A percentile compares a stretch with the other conserved stretches of the same genome.
Evolutionary conservation across 2,329 filamentous ascomycete genomes (phyloP).

Genomic region (Emergomyces africanus): DNA sequence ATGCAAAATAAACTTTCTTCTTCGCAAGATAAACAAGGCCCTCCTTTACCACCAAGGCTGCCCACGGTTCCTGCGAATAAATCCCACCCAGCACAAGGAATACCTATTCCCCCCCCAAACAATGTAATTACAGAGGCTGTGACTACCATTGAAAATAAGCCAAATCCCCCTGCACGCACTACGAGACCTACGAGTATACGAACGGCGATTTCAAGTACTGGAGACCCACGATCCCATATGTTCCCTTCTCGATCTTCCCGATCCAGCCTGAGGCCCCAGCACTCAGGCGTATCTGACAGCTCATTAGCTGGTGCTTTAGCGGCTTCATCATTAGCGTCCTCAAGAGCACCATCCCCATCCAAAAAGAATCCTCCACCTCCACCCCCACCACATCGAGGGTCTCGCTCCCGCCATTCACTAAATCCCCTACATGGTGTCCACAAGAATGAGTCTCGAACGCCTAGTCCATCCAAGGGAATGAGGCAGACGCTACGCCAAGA

Average conservation of each 20-base stretch:
- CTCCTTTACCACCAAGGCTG: background rate
- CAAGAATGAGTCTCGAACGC: slow-evolving; percentile 18
- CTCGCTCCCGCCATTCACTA: slow-evolving; percentile 25
- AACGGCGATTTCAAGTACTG: background rate
- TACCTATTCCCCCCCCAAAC: background rate
- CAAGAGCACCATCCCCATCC: slow-evolving; percentile 27
- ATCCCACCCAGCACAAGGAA: background rate
- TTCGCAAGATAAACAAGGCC: background rate
- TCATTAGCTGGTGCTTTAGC: slow-evolving; percentile 35
- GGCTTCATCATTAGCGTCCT: slow-evolving; percentile 35
- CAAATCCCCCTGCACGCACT: background rate
- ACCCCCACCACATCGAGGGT: slow-evolving; percentile 26
- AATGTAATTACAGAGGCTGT: background rate
- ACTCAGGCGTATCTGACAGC: slow-evolving; percentile 22
- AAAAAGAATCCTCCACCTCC: slow-evolving; percentile 24
- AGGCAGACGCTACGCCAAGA: slow-evolving; percentile 31
- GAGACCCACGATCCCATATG: background rate
- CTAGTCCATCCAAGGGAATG: slow-evolving; percentile 27
- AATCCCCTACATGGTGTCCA: slow-evolving; percentile 20
- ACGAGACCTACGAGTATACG: background rate
- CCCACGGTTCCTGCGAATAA: background rate
- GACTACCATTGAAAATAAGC: background rate
- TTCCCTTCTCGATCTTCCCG: slow-evolving; percentile 8
- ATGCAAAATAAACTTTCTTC: background rate
- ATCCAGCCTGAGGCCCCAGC: slow-evolving; percentile 17